Percentiles rank a stretch among this genome's conserved stretches.
phyloP scores from a whole-genome alignment of 2,329 filamentous ascomycete genomes.

The Monosporascus sp. region DNA sequence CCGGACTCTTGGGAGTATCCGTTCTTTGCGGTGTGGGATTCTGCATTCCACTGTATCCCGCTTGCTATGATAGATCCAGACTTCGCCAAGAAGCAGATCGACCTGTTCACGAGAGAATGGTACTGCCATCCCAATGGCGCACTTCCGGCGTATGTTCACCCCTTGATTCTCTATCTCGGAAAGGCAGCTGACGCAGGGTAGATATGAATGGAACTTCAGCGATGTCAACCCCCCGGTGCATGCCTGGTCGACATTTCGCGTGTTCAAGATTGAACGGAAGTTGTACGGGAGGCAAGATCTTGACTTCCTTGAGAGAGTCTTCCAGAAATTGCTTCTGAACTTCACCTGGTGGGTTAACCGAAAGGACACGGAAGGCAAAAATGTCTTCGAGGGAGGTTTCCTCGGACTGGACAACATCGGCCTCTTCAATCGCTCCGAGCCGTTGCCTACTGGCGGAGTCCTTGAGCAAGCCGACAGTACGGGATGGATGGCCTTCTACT shows the following conservation, averaged over 20 bases:
- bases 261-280: conserved; percentile 98
- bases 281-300: conserved; percentile 92
- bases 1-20: conserved; percentile 98
- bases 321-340: conserved; percentile 92
- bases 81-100: conserved; percentile 96
- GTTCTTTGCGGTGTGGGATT: conserved; percentile 97
- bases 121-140: conserved; percentile 98
- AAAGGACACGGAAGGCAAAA: conserved; percentile 91
- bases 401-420: conserved; percentile 95
- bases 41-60: conserved; percentile 93
- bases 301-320: conserved; percentile 92
- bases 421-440: conserved; percentile 93
- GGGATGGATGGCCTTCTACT: conserved; percentile 99
- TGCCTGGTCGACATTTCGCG: conserved; percentile 91
- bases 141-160: conserved; percentile 65
- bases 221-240: conserved; percentile 97
- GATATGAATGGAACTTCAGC: conserved; percentile 92
- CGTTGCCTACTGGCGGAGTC: conserved; percentile 85
- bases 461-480: conserved; percentile 96
- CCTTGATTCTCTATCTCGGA: not conserved
- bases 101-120: conserved; percentile 94
- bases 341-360: conserved; percentile 99
- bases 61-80: conserved; percentile 96
- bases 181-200: conserved; percentile 21
- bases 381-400: conserved; percentile 96